These are phyloP conservation scores for Tuctoria greenei DNA, from an alignment of 176 grass and related monocot species.

Conservation along the genomic window DNA sequence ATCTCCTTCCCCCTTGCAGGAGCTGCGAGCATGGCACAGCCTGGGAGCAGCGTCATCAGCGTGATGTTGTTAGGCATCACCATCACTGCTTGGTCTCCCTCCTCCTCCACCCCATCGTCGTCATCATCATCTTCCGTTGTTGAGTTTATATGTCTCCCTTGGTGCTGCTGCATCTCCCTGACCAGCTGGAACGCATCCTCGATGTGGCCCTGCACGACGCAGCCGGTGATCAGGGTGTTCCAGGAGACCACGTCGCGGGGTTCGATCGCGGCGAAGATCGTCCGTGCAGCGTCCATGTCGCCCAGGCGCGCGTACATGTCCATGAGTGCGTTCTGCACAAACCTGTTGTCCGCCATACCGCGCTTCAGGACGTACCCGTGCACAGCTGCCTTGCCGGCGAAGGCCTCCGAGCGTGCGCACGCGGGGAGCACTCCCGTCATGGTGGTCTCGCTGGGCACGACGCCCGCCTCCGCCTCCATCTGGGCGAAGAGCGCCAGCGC, in stretches of 20 bases:
- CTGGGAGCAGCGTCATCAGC: conserved; percentile 82
- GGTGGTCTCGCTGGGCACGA: conserved; percentile 79
- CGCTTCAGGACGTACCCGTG: conserved; percentile 88
- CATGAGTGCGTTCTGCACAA: conserved; percentile 98
- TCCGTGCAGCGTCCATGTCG: conserved; percentile 57
- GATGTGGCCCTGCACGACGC: conserved; percentile 49
- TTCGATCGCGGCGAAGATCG: conserved; percentile 61
- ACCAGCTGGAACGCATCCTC: conserved; percentile 64
- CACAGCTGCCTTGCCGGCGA: conserved; percentile 66
- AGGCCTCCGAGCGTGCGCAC: conserved; percentile 61
- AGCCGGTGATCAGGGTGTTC: conserved; percentile 86
- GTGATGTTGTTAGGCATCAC: conserved; percentile 70
- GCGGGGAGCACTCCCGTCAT: conserved; percentile 73
- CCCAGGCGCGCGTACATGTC: conserved; percentile 90
- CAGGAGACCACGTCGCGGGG: conserved; percentile 74
- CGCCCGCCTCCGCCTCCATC: conserved; percentile 57
- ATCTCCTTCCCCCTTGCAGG: conserved; percentile 86
- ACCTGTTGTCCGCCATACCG: conserved; percentile 69
- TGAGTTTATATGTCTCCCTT: background rate
- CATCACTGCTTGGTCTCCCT: conserved; percentile 6
- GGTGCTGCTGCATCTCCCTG: conserved; percentile 55
- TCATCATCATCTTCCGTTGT: no score
- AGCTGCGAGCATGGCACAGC: conserved; percentile 62
- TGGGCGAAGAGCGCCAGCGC: conserved; percentile 62
- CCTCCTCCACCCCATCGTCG: background rate